Evolutionary conservation across 1,284 basidiomycete species (phyloP).

Genomic region (Trametes sp.): DNA sequence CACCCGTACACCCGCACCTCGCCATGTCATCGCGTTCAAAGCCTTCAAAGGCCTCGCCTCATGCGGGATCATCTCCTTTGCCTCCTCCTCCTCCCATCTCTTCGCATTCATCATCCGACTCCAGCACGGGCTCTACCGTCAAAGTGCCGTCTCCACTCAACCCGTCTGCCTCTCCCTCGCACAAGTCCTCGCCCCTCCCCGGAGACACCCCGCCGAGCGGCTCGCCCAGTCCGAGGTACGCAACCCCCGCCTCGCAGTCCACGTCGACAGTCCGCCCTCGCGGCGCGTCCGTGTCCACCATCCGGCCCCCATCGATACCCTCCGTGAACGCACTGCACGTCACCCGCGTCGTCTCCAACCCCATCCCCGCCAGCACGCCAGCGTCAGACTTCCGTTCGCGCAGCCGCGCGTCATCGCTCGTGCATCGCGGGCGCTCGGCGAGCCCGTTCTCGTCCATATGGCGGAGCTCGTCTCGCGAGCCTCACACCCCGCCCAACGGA

Average conservation of each 20-base stretch:
- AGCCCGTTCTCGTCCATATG: slow-evolving; percentile 35
- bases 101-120: slow-evolving; percentile 17
- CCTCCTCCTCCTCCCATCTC: slow-evolving; percentile 8
- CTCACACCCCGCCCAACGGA: slow-evolving; percentile 33
- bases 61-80: not conserved
- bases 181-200: slow-evolving; percentile 5
- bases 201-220: not conserved
- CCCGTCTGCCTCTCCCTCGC: slow-evolving; percentile 18
- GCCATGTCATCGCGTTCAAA: slow-evolving; percentile 1
- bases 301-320: slow-evolving; percentile 27
- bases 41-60: slow-evolving; percentile 5
- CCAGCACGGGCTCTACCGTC: slow-evolving; percentile 12
- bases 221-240: slow-evolving; percentile 11
- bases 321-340: slow-evolving; percentile 20
- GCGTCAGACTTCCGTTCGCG: slow-evolving; percentile 22
- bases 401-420: slow-evolving; percentile 25
- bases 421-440: slow-evolving; percentile 29
- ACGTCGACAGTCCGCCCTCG: slow-evolving; percentile 20
- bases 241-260: slow-evolving; percentile 18
- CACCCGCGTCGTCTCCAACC: slow-evolving; percentile 38
- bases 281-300: slow-evolving; percentile 34
- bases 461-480: slow-evolving; percentile 16
- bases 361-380: slow-evolving; percentile 27
- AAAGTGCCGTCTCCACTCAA: slow-evolving; percentile 24
- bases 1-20: not conserved